Conservation (phyloP, 1,139 yeast species). For the Debaryomyces psychrophilus region DNA sequence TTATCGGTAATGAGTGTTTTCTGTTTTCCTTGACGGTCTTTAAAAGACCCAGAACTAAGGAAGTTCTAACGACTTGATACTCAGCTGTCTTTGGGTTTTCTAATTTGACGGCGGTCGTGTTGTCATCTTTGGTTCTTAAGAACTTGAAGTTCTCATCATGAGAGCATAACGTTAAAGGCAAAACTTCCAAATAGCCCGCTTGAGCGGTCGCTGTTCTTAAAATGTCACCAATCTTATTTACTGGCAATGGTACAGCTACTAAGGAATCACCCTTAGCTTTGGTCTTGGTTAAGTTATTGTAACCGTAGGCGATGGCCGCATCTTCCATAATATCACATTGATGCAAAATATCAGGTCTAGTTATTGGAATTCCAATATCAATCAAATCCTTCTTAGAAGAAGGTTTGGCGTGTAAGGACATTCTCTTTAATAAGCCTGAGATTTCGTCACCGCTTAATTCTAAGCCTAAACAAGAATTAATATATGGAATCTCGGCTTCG, state of each 20-base stretch:
- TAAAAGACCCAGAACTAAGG: conserved; percentile 89
- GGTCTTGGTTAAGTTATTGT: conserved; percentile 81
- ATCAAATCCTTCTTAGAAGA: conserved; percentile 51
- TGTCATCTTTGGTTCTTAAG: conserved; percentile 76
- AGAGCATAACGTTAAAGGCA: conserved; percentile 94
- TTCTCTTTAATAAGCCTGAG: conserved; percentile 66
- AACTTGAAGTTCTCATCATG: conserved; percentile 95
- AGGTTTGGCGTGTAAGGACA: conserved; percentile 75
- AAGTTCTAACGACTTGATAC: conserved; percentile 96
- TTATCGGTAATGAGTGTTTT: conserved; percentile 92
- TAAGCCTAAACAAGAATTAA: conserved; percentile 90
- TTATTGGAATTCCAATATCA: conserved; percentile 81
- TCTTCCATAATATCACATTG: conserved; percentile 99
- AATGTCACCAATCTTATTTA: conserved; percentile 89
- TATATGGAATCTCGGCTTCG: conserved; percentile 79
- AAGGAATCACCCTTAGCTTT: conserved; percentile 80
- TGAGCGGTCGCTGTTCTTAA: conserved; percentile 89
- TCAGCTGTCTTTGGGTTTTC: conserved; percentile 97
- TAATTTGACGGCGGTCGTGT: conserved; percentile 76
- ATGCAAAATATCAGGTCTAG: conserved; percentile 94
- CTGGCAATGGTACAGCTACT: conserved; percentile 85
- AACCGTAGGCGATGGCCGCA: conserved; percentile 96
- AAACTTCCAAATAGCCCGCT: conserved; percentile 93
- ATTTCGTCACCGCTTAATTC: conserved; percentile 70
- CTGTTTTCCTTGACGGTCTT: conserved; percentile 96